phyloP scores from a whole-genome alignment of 345 rosid species.

The Linum trigynum region DNA sequence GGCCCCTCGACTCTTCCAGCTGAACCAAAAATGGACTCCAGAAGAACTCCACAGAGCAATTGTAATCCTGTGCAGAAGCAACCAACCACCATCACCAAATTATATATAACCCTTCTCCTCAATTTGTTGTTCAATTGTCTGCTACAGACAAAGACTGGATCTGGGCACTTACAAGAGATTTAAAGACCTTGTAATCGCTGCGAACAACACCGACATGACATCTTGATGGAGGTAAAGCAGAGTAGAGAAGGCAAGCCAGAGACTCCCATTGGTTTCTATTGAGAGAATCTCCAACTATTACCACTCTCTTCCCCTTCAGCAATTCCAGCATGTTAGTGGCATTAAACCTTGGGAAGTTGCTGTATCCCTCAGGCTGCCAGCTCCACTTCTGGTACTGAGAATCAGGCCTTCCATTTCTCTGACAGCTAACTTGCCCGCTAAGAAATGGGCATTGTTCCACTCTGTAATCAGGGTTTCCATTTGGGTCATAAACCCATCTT shows the following conservation, averaged over 20 bases:
- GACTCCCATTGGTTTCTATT: slow-evolving; percentile 56
- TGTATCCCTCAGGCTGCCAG: slow-evolving; percentile 34
- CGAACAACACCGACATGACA: slow-evolving; percentile 14
- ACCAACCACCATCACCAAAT: not conserved
- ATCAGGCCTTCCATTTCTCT: slow-evolving; percentile 41
- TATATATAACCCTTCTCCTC: not conserved
- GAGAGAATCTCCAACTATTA: slow-evolving; percentile 47
- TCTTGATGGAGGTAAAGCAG: slow-evolving; percentile 26
- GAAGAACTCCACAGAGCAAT: slow-evolving; percentile 38
- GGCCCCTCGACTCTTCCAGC: slow-evolving; percentile 5
- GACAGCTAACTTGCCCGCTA: slow-evolving; percentile 40
- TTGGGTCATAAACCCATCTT: slow-evolving; percentile 40
- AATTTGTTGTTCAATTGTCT: not conserved
- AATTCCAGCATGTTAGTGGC: slow-evolving; percentile 38
- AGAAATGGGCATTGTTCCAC: slow-evolving; percentile 35
- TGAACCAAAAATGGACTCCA: slow-evolving; percentile 44
- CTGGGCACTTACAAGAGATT: slow-evolving; percentile 24
- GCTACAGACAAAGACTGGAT: not conserved
- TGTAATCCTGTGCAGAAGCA: slow-evolving; percentile 26
- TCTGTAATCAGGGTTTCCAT: slow-evolving; percentile 21
- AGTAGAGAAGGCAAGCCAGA: slow-evolving; percentile 44
- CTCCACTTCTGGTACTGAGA: slow-evolving; percentile 42
- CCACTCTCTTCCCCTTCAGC: slow-evolving; percentile 41
- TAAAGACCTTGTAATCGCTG: slow-evolving; percentile 23
- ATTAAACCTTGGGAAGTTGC: slow-evolving; percentile 39